These are phyloP conservation scores for Tricholoma sp. DNA, from an alignment of 768 basidiomycete genomes.

Conservation along the genomic window DNA sequence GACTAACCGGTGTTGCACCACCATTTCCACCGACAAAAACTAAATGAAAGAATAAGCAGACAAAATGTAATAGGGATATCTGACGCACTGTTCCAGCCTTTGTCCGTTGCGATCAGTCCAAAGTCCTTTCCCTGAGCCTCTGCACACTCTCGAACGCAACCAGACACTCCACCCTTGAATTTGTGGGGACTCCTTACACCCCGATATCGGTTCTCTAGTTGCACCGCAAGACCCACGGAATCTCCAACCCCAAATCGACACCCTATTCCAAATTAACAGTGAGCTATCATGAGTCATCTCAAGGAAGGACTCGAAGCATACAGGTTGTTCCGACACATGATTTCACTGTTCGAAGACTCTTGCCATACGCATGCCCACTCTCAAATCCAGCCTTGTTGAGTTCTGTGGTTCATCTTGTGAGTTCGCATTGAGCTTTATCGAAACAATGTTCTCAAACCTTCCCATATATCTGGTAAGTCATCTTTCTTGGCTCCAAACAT, in stretches of 20 bases:
- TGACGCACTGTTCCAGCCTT: conserved; percentile 58
- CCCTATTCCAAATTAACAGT: conserved; percentile 19
- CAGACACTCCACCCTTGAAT: conserved; percentile 72
- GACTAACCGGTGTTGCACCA: conserved; percentile 39
- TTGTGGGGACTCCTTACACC: conserved; percentile 70
- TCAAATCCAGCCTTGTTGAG: conserved; percentile 54
- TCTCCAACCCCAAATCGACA: conserved; percentile 73
- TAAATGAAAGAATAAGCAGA: background rate
- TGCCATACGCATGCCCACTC: conserved; percentile 73
- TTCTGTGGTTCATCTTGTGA: background rate
- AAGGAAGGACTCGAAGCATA: background rate
- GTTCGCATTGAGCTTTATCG: background rate
- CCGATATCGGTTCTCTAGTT: conserved; percentile 68
- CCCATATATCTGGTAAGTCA: conserved; percentile 66
- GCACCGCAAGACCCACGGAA: conserved; percentile 67
- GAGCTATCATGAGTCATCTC: background rate
- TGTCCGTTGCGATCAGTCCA: conserved; percentile 71
- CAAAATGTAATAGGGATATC: too few relatives aligned
- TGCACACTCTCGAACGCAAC: conserved; percentile 72
- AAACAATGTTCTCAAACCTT: conserved; percentile 38
- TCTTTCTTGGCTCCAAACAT: conserved; percentile 68
- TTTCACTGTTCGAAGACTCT: conserved; percentile 68
- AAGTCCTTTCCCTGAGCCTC: conserved; percentile 73
- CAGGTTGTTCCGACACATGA: conserved; percentile 70
- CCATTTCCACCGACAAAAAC: conserved; percentile 71